phyloP scores from a whole-genome alignment of 202 grass and related monocot species.

The Setaria viridis region DNA sequence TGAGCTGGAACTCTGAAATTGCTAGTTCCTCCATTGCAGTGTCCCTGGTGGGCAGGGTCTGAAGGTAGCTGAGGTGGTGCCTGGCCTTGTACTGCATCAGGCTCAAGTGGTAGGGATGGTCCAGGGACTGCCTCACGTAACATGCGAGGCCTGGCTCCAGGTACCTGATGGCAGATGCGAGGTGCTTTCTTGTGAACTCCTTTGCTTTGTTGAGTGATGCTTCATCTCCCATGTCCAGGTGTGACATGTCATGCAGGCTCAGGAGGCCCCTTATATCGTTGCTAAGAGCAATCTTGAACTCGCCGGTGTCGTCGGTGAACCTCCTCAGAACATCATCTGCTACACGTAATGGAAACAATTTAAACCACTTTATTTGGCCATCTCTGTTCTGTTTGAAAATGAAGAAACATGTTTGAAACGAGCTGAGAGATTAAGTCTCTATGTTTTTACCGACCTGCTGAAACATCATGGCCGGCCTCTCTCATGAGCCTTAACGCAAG shows the following conservation, averaged over 20 bases:
- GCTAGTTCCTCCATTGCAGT: conserved; percentile 51
- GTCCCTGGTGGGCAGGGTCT: conserved; percentile 14
- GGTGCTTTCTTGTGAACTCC: conserved; percentile 56
- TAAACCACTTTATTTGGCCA: not conserved
- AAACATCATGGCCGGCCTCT: conserved; percentile 58
- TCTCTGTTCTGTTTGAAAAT: not conserved
- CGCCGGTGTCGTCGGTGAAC: conserved; percentile 39
- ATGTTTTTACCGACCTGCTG: conserved; percentile 9
- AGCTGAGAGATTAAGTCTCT: too few relatives aligned
- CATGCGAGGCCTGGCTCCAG: conserved; percentile 33
- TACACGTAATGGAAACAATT: too few relatives aligned
- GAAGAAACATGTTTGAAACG: too few relatives aligned
- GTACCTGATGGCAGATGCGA: conserved; percentile 31
- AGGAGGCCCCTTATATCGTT: conserved; percentile 60
- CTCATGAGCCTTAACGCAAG: conserved; percentile 50
- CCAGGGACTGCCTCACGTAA: conserved; percentile 56
- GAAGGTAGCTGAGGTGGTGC: conserved; percentile 52
- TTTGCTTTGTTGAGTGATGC: conserved; percentile 59
- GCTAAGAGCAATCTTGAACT: conserved; percentile 53
- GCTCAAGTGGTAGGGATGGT: conserved; percentile 72
- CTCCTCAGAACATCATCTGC: conserved; percentile 52
- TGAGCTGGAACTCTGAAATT: conserved; percentile 47
- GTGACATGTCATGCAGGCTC: conserved; percentile 62
- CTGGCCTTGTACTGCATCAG: conserved; percentile 62
- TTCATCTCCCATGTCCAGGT: conserved; percentile 56